A percentile compares a stretch with the other conserved stretches of the same genome.
These are phyloP conservation scores for Kregervanrija fluxuum DNA, from an alignment of 805 yeast species.

Conservation along the genomic window DNA sequence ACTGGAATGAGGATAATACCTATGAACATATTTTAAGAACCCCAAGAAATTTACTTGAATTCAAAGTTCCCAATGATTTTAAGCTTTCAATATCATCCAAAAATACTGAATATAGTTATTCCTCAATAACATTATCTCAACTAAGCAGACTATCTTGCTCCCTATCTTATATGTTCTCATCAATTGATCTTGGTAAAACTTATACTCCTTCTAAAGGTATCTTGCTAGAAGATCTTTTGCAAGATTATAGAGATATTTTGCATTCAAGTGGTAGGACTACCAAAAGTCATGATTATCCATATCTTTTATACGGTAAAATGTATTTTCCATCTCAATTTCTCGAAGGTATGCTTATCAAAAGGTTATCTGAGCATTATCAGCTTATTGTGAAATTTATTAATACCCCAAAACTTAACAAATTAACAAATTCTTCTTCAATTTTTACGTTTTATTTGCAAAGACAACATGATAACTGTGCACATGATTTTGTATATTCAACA, in stretches of 20 bases:
- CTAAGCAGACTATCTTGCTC: conserved; percentile 69
- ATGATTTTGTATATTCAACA: conserved; percentile 75
- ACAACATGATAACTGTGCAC: conserved; percentile 52
- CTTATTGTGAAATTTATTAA: conserved; percentile 69
- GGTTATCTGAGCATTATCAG: conserved; percentile 54
- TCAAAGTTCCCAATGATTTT: conserved; percentile 61
- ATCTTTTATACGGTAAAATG: conserved; percentile 76
- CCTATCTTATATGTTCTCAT: conserved; percentile 70
- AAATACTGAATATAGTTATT: conserved; percentile 61
- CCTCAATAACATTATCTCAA: conserved; percentile 64
- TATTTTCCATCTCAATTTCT: conserved; percentile 80
- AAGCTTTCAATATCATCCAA: conserved; percentile 62
- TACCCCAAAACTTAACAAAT: conserved; percentile 31
- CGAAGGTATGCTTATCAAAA: conserved; percentile 78
- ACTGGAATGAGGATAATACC: conserved; percentile 75
- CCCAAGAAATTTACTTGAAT: conserved; percentile 62
- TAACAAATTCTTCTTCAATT: conserved; percentile 31
- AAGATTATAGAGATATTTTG: conserved; percentile 45
- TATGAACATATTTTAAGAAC: conserved; percentile 73
- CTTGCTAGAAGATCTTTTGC: conserved; percentile 57
- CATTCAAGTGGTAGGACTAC: not conserved
- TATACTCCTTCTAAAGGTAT: conserved; percentile 46
- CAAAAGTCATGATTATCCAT: conserved; percentile 17
- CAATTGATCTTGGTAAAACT: conserved; percentile 41
- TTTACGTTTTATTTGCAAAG: conserved; percentile 68